Conservation (phyloP, 2,329 filamentous ascomycete genomes). For the Pseudogymnoascus sp. region DNA sequence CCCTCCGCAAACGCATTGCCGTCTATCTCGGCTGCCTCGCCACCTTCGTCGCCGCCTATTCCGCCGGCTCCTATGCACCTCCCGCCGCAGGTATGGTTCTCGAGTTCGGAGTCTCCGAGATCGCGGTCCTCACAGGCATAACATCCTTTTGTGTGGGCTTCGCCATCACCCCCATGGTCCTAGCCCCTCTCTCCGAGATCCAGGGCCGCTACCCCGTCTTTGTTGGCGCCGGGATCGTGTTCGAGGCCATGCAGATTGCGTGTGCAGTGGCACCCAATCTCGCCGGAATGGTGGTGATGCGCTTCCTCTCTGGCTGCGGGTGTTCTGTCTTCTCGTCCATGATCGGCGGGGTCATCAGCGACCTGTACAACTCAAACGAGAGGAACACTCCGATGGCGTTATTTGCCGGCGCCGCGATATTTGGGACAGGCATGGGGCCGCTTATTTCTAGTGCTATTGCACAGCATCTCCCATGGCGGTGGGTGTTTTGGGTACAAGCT, state of each 20-base stretch:
- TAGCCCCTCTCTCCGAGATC: conserved; percentile 82
- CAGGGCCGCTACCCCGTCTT: conserved; percentile 83
- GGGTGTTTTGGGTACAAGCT: conserved; percentile 82
- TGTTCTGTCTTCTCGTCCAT: conserved; percentile 77
- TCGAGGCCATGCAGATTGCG: conserved; percentile 61
- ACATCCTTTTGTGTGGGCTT: conserved; percentile 79
- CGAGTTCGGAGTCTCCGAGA: conserved; percentile 55
- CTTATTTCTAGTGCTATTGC: conserved; percentile 63
- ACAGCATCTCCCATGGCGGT: conserved; percentile 63
- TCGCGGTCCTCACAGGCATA: conserved; percentile 66
- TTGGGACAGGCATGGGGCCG: conserved; percentile 74
- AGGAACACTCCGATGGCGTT: conserved; percentile 86
- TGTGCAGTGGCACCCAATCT: conserved; percentile 64
- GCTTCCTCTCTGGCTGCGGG: conserved; percentile 71
- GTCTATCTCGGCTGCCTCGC: conserved; percentile 68
- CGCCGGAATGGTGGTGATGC: conserved; percentile 64
- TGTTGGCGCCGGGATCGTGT: conserved; percentile 62
- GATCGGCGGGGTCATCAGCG: conserved; percentile 84
- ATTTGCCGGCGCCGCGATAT: conserved; percentile 70
- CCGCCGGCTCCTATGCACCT: conserved; percentile 72
- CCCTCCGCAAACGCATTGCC: conserved; percentile 59
- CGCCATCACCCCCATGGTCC: conserved; percentile 73
- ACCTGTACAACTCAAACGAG: conserved; percentile 70
- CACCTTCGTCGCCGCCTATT: conserved; percentile 70
- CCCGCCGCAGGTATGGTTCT: conserved; percentile 55